Evolutionary conservation across 495 filamentous ascomycete species (phyloP), one percentile per base, ranked within the genome.

Genomic region (Penicillium taxi): DNA sequence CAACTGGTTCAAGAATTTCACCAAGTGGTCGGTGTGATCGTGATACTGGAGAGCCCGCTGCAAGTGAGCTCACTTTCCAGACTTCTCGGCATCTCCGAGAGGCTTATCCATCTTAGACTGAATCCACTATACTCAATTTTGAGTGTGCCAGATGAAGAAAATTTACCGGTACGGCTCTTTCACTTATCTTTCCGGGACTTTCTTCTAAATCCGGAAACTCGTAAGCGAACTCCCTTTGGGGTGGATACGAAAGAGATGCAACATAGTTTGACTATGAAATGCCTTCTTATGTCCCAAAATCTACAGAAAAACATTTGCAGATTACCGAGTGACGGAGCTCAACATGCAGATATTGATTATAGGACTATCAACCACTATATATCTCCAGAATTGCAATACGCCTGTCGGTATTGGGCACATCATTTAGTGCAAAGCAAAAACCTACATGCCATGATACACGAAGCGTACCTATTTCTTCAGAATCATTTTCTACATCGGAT

Each of bases 401-500:
- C 58, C 29, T 72, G 64, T 48, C 49, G 47, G 19, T 66, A 65
- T 41, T 42, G 39, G 39, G 26, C 16, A 34, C 9, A 23, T 18
- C 39, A 42, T 31, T 14, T 42, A 7, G 24, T 63, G 37, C 30
- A 64, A 35, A 56, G 54, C 30, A 38, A 47, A 13, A 1, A 32
- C 22, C n/a, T n/a, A n/a, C 8, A 59, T 29, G 15, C 38, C 24
- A 52, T 62, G 32, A 35, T 47, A 23, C 39, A 42, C 33, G 31
- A 32, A 11, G 52, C 59, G 11, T 35, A 59, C 30, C 23, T 16
- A 12, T 72, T 71, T 29, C 46, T 70, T 11, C 30, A 42, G 31
- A 35, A 6, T 37, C 56, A 71, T 50, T 58, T 72, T 24, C 53
- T 74, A 14, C 51, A 59, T 40, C 67, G 58, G 66, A 21, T 69